Percentiles rank a stretch among this genome's conserved stretches.
Conservation (phyloP, 306 rosid genomes). For the Senna siamea region DNA sequence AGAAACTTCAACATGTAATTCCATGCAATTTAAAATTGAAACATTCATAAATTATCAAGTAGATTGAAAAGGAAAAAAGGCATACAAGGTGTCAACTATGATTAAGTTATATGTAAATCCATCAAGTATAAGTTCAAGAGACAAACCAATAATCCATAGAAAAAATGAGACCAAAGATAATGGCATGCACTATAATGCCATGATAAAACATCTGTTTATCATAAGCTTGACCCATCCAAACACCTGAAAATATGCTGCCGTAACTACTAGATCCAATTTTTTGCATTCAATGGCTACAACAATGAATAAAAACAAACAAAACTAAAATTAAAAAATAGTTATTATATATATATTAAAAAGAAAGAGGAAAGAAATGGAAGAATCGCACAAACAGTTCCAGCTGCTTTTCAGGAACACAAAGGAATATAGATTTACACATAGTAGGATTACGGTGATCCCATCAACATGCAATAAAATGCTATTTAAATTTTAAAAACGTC, state of each 20-base stretch:
- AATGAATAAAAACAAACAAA: not conserved
- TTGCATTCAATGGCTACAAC: conserved; percentile 35
- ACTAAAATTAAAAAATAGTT: not conserved
- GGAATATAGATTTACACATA: conserved; percentile 40
- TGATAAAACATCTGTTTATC: conserved; percentile 36
- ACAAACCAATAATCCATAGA: conserved; percentile 15
- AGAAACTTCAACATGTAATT: not conserved
- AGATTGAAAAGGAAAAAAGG: not conserved
- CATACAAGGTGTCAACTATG: not conserved
- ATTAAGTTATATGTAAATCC: not conserved
- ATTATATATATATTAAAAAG: not conserved
- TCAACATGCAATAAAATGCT: conserved; percentile 30
- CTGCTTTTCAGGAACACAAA: conserved; percentile 29
- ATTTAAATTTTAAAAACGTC: conserved; percentile 33
- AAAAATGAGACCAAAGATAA: conserved; percentile 31
- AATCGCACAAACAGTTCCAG: conserved; percentile 24
- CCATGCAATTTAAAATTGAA: not conserved
- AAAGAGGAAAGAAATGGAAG: conserved; percentile 22
- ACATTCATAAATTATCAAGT: not conserved
- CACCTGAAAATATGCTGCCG: conserved; percentile 47
- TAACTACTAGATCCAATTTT: conserved; percentile 39
- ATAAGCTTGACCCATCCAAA: conserved; percentile 33
- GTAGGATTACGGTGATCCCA: conserved; percentile 39
- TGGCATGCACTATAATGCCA: not conserved
- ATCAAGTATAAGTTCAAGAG: not conserved